Percentiles rank a stretch among this genome's conserved stretches.
Evolutionary conservation across 2,329 filamentous ascomycete genomes (phyloP).

Genomic region (Mollisiaceae sp.): DNA sequence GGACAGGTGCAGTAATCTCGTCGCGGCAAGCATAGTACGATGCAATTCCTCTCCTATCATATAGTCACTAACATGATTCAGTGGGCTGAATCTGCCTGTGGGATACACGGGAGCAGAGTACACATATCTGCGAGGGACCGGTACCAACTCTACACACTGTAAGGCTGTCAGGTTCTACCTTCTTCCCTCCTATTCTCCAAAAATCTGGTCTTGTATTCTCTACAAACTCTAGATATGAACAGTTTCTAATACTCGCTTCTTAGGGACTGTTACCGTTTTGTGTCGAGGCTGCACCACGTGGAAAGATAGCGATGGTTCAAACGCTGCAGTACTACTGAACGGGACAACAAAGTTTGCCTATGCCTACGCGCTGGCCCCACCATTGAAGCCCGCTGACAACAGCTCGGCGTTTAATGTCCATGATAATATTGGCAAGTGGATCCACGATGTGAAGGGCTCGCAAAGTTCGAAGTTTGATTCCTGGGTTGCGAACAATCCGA

Average conservation of each 20-base stretch:
- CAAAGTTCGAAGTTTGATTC: slow-evolving; percentile 17
- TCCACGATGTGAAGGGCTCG: slow-evolving; percentile 19
- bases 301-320: slow-evolving; percentile 12
- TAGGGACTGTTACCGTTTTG: slow-evolving; percentile 18
- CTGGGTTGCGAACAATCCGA: slow-evolving; percentile 16
- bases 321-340: slow-evolving; percentile 6
- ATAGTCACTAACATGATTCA: slow-evolving; percentile 12
- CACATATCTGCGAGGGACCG: slow-evolving; percentile 22
- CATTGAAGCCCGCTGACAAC: slow-evolving; percentile 18
- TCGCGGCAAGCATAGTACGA: slow-evolving; percentile 28
- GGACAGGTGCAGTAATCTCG: slow-evolving; percentile 20
- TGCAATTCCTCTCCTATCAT: not conserved
- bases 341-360: slow-evolving; percentile 20
- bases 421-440: slow-evolving; percentile 20
- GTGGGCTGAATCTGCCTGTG: slow-evolving; percentile 19
- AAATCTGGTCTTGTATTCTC: not conserved
- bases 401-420: slow-evolving; percentile 21
- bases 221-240: not conserved
- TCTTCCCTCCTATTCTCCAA: not conserved
- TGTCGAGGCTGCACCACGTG: slow-evolving; percentile 23
- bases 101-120: slow-evolving; percentile 23
- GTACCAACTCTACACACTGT: slow-evolving; percentile 21
- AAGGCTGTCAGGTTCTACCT: not conserved
- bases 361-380: slow-evolving; percentile 8
- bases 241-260: not conserved